Evolutionary conservation across 2,329 filamentous ascomycete genomes (phyloP).

Genomic region (Fusarium ramigenum): DNA sequence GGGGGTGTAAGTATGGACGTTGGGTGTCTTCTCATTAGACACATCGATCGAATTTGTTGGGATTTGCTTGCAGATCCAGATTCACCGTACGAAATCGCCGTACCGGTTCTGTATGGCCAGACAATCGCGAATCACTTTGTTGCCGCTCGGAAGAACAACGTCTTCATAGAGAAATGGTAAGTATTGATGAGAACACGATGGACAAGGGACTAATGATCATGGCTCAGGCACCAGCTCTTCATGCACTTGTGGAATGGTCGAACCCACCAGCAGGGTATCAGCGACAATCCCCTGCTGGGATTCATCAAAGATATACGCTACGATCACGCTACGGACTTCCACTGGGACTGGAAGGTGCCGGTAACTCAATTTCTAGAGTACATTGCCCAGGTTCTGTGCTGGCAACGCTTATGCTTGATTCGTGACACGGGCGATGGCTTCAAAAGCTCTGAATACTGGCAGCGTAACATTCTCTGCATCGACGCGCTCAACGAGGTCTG

Average conservation of each 20-base stretch:
- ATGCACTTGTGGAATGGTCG: background rate
- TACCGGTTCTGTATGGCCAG: background rate
- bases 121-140: background rate
- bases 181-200: fast-evolving
- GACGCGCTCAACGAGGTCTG: background rate
- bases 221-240: background rate
- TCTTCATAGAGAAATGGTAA: background rate
- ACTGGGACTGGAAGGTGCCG: background rate
- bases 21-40: background rate
- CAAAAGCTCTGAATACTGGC: background rate
- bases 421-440: background rate
- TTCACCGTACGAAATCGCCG: background rate
- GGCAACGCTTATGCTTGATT: background rate
- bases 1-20: background rate
- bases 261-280: background rate
- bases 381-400: background rate
- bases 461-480: background rate
- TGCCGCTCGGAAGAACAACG: background rate
- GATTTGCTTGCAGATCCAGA: background rate
- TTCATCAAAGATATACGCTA: background rate
- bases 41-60: background rate
- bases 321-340: background rate
- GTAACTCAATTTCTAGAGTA: background rate
- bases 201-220: fast-evolving
- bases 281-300: background rate